These are phyloP conservation scores for Stagonosporopsis chrysanthemi DNA, from an alignment of 2,329 filamentous ascomycete species.

Conservation along the genomic window DNA sequence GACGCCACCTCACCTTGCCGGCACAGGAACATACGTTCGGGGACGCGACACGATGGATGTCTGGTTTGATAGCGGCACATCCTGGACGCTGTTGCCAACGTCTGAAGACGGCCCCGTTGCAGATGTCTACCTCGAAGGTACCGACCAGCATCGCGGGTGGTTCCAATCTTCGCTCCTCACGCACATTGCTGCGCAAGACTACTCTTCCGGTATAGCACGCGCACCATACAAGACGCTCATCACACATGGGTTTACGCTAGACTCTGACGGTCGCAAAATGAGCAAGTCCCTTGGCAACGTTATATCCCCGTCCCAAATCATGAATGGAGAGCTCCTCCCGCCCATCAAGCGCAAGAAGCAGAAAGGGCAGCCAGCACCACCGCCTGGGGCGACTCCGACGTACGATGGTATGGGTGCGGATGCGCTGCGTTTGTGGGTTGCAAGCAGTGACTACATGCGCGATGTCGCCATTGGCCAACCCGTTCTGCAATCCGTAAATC, in stretches of 20 bases:
- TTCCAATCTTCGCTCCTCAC: slow-evolving; percentile 97
- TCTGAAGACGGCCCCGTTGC: slow-evolving; percentile 59
- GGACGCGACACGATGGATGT: slow-evolving; percentile 98
- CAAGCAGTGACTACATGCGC: slow-evolving; percentile 87
- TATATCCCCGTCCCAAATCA: slow-evolving; percentile 80
- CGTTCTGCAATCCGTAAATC: slow-evolving; percentile 78
- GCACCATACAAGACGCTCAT: slow-evolving; percentile 89
- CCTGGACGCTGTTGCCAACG: slow-evolving; percentile 69
- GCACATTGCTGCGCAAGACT: slow-evolving; percentile 70
- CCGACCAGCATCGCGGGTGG: slow-evolving; percentile 97
- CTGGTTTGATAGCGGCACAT: slow-evolving; percentile 98
- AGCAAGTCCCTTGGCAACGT: slow-evolving; percentile 95
- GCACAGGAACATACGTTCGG: slow-evolving; percentile 67
- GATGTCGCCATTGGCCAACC: slow-evolving; percentile 84
- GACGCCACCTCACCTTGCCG: slow-evolving; percentile 71
- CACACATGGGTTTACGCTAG: slow-evolving; percentile 94
- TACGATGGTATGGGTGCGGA: slow-evolving; percentile 84
- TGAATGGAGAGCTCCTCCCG: slow-evolving; percentile 80
- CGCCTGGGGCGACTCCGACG: slow-evolving; percentile 43
- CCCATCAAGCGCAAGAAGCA: slow-evolving; percentile 70
- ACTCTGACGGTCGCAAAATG: slow-evolving; percentile 94
- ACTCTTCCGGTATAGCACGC: slow-evolving; percentile 15
- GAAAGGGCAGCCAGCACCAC: slow-evolving; percentile 54
- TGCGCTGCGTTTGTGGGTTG: slow-evolving; percentile 87
- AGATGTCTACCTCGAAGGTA: slow-evolving; percentile 92